Percentiles rank a stretch among this genome's conserved stretches.
phyloP scores from a whole-genome alignment of 805 yeast genomes.

The Saccharomycopsis schoenii region DNA sequence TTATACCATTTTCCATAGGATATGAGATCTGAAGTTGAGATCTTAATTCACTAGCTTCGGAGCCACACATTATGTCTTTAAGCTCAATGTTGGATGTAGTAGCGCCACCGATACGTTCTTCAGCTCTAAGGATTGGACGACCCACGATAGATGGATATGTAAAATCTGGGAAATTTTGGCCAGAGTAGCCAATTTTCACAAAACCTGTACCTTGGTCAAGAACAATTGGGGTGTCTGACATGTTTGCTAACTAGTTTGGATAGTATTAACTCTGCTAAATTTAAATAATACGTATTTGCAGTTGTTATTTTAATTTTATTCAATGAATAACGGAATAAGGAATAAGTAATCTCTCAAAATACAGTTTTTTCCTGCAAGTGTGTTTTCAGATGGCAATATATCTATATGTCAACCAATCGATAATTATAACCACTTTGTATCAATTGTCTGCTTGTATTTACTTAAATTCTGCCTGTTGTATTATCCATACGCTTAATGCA shows the following conservation, averaged over 20 bases:
- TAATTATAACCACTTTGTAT: too few relatives aligned
- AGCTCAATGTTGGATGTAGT: constrained; percentile 45
- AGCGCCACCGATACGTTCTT: constrained; percentile 58
- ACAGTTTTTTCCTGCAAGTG: too few relatives aligned
- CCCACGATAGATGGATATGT: constrained; percentile 98
- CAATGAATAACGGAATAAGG: too few relatives aligned
- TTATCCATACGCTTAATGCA: too few relatives aligned
- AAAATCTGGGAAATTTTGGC: constrained; percentile 93
- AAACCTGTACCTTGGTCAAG: constrained; percentile 99
- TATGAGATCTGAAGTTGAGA: constrained; percentile 87
- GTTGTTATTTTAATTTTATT: too few relatives aligned
- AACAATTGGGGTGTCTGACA: constrained; percentile 34
- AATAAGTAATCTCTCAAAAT: too few relatives aligned
- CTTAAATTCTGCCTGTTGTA: too few relatives aligned
- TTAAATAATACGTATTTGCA: too few relatives aligned
- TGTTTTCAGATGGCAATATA: too few relatives aligned
- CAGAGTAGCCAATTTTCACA: constrained; percentile 94
- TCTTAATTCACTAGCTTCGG: constrained; percentile 86
- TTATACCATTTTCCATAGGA: constrained; percentile 98
- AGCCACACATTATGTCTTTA: constrained; percentile 96
- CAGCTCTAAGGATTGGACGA: constrained; percentile 93
- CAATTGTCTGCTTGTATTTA: too few relatives aligned
- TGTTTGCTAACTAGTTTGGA: neutral
- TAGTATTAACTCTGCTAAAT: too few relatives aligned
- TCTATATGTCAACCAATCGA: too few relatives aligned